A percentile compares a stretch with the other conserved stretches of the same genome.
These are phyloP conservation scores for Tilletia horrida DNA, from an alignment of 1,284 basidiomycete genomes.

Conservation along the genomic window DNA sequence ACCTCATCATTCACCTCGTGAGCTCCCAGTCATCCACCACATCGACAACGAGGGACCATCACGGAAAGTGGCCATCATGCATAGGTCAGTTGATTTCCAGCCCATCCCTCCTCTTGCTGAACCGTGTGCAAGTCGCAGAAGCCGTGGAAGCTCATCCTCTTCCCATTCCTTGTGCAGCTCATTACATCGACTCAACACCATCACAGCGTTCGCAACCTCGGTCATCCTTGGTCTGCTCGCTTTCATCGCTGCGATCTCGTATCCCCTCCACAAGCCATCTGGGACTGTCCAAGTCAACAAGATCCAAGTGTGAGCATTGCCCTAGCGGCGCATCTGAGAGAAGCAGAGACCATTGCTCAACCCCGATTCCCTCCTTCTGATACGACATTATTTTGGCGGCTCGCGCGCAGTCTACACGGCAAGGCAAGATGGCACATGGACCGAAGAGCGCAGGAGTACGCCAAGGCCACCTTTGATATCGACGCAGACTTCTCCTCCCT, in stretches of 20 bases:
- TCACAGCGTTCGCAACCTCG: conserved; percentile 64
- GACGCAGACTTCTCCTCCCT: conserved; percentile 69
- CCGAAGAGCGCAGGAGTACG: conserved; percentile 42
- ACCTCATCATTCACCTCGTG: background rate
- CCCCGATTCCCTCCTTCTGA: conserved; percentile 1
- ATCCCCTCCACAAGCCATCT: conserved; percentile 54
- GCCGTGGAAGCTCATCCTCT: background rate
- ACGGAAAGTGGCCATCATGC: background rate
- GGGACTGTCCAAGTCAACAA: conserved; percentile 64
- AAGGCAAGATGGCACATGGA: conserved; percentile 40
- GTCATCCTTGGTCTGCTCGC: conserved; percentile 63
- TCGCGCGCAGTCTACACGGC: conserved; percentile 24
- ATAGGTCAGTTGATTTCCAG: conserved; percentile 15
- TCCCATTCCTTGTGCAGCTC: conserved; percentile 26
- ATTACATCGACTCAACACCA: conserved; percentile 69
- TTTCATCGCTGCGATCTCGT: conserved; percentile 36
- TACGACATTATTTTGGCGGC: background rate
- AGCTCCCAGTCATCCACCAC: background rate
- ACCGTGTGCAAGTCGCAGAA: background rate
- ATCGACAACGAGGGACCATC: background rate
- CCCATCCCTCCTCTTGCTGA: background rate
- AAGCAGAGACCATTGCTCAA: background rate
- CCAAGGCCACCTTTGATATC: conserved; percentile 34
- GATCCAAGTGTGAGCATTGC: conserved; percentile 63
- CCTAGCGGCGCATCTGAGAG: background rate